These are phyloP conservation scores for Dothideomycetes sp. DNA, from an alignment of 2,329 filamentous ascomycete species.

Conservation along the genomic window DNA sequence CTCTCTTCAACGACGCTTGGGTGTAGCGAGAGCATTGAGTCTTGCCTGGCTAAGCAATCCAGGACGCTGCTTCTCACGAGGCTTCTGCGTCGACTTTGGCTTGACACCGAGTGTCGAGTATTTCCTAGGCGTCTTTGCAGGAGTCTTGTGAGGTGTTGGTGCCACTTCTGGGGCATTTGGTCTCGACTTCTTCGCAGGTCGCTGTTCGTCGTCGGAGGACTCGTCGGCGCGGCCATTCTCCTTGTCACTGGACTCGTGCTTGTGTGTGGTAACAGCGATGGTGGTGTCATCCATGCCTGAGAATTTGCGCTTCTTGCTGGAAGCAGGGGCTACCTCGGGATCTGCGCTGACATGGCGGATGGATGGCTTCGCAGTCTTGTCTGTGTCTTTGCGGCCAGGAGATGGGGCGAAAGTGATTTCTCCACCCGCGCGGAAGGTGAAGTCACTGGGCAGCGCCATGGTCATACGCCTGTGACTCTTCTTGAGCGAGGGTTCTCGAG, in stretches of 20 bases:
- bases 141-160: slow-evolving; percentile 15
- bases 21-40: slow-evolving; percentile 8
- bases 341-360: slow-evolving; percentile 34
- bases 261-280: background rate
- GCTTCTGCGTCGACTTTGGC: slow-evolving; percentile 21
- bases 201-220: slow-evolving; percentile 19
- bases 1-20: slow-evolving; percentile 8
- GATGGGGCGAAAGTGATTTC: slow-evolving; percentile 33
- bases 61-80: slow-evolving; percentile 13
- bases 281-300: slow-evolving; percentile 11
- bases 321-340: slow-evolving; percentile 6
- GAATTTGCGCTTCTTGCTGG: slow-evolving; percentile 34
- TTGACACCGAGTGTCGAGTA: slow-evolving; percentile 22
- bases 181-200: slow-evolving; percentile 10
- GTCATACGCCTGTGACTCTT: slow-evolving; percentile 24
- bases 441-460: slow-evolving; percentile 26
- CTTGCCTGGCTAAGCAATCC: slow-evolving; percentile 9
- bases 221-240: slow-evolving; percentile 28
- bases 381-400: slow-evolving; percentile 15
- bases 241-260: slow-evolving; percentile 20
- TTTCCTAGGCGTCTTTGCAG: slow-evolving; percentile 13
- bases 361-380: slow-evolving; percentile 22
- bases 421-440: slow-evolving; percentile 36
- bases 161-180: background rate
- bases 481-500: slow-evolving; percentile 15